Percentiles rank a stretch among this genome's conserved stretches.
Evolutionary conservation across 2,329 filamentous ascomycete species (phyloP).

Genomic region (Fusarium sp.): DNA sequence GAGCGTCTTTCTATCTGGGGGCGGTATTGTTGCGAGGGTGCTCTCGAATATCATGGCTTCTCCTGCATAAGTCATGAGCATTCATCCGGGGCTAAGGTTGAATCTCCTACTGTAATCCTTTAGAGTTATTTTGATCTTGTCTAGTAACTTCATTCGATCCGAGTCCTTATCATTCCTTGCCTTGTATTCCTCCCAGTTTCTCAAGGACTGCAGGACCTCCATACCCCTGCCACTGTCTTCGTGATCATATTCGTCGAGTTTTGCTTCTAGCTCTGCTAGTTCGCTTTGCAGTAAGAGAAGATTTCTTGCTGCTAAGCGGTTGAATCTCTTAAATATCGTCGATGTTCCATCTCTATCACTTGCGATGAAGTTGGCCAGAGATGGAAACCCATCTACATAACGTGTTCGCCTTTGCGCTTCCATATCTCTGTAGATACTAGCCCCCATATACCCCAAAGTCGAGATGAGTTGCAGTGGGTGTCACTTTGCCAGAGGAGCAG

Average conservation of each 20-base stretch:
- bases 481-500: too few species aligned
- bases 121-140: neutral
- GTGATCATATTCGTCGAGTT: neutral
- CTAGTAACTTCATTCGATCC: neutral
- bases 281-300: slow-evolving; percentile 1
- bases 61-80: neutral
- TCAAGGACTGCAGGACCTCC: neutral
- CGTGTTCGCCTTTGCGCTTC: neutral
- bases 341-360: slow-evolving; percentile 23
- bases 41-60: slow-evolving; percentile 20
- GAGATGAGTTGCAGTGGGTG: too few species aligned
- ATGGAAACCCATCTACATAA: neutral
- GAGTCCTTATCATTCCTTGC: neutral
- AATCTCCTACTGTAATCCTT: slow-evolving; percentile 5
- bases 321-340: slow-evolving; percentile 17
- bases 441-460: too few species aligned
- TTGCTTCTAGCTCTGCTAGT: neutral
- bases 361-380: slow-evolving; percentile 12
- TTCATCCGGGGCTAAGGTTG: neutral
- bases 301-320: slow-evolving; percentile 15
- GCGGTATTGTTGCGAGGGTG: slow-evolving; percentile 12
- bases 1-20: slow-evolving; percentile 7
- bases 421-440: neutral
- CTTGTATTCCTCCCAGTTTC: slow-evolving; percentile 21
- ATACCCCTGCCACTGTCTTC: neutral